Base-by-base conservation (phyloP, 2,329 filamentous ascomycete species). In the Fonsecaea nubica region DNA sequence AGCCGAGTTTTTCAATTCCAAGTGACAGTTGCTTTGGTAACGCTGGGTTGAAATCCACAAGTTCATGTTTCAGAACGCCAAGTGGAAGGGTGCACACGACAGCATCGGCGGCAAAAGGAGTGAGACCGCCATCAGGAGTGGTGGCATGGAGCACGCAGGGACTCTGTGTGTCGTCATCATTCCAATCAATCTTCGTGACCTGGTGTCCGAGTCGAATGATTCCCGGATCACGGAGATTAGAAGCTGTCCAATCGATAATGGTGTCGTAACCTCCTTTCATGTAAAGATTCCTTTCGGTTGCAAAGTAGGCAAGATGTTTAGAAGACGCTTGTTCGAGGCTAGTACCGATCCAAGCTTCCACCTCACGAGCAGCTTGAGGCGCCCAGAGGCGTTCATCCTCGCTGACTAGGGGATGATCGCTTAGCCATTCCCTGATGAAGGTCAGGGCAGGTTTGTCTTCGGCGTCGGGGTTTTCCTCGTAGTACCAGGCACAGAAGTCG, bases 231-330 rank as follows among this genome's bases (percentile, higher is more conserved):
- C 72, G 71, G 48, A 81, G 75, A 13, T 77, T 75, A 58, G 77
- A 71, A 13, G 79, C 77, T 36, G 75, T 77, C 79, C 79, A 81
- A 40, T 80, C 73, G 32, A 81, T 76, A 35, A 81, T 78, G 56
- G 75, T 77, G 67, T 81, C 79, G 65, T 81, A 81, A n/a, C 79
- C 79, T 42, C 79, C 79, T 70, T 80, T 80, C 78, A 81, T 80
- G 71, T 81, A 81, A 42, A 81, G 73, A 69, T 81, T 81, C 58
- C 79, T 73, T 71, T 81, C 79, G 1, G 79, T 80, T 33, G 80
- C 76, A 60, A 81, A 81, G 63, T 81, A 81, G 61, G 76, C 77
- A 57, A 81, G 72, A 70, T 80, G 75, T 67, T 80, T 80, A 18
- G 79, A 76, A 60, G 79, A 80, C 18, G 79, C 79, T 63, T 78